Conservation (phyloP, 1,284 basidiomycete species). For the Mycosarcoma mackinlayi region DNA sequence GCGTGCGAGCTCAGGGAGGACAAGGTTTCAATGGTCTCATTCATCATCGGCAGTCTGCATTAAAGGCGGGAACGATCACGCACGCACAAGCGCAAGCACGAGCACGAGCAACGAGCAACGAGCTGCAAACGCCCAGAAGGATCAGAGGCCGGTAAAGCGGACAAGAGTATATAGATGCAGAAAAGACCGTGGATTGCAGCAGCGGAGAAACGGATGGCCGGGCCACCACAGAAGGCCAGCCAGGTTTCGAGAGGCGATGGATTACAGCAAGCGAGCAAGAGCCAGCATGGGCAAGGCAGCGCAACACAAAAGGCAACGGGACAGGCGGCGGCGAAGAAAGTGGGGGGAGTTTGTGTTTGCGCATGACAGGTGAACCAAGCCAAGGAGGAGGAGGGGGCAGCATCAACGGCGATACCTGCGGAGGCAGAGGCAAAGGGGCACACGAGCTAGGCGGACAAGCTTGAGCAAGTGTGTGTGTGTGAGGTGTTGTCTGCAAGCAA, state of each 20-base stretch:
- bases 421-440: too few relatives aligned
- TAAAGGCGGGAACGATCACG: constrained; percentile 4
- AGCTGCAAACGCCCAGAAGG: too few relatives aligned
- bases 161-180: background rate
- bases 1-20: background rate
- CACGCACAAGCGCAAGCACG: constrained; percentile 6
- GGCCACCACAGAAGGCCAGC: background rate
- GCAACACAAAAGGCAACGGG: background rate
- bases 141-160: too few relatives aligned
- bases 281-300: background rate
- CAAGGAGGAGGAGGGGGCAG: background rate
- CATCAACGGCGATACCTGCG: too few relatives aligned
- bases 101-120: constrained; percentile 11
- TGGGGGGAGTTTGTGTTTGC: background rate
- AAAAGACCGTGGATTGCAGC: background rate
- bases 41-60: background rate
- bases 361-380: background rate
- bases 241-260: background rate
- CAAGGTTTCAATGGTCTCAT: background rate
- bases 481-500: background rate
- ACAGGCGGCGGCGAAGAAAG: constrained; percentile 1
- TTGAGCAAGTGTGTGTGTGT: too few relatives aligned
- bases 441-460: too few relatives aligned
- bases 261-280: too few relatives aligned
- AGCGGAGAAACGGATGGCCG: constrained; percentile 2